Conservation (phyloP, 1,139 yeast genomes). For the Suhomyces kunorum region DNA sequence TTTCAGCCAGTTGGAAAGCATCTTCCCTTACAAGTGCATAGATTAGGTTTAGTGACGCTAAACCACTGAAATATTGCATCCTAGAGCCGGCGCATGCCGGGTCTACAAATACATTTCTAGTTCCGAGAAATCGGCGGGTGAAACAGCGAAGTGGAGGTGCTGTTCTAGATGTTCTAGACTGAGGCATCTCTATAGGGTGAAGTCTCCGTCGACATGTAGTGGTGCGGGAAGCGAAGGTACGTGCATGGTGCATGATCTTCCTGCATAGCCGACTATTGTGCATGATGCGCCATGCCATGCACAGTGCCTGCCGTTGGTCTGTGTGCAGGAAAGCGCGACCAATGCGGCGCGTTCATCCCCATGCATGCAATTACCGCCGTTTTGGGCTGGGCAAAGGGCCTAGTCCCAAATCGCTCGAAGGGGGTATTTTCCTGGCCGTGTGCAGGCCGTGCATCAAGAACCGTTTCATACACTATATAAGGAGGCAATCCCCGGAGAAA, state of each 20-base stretch:
- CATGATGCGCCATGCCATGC: no score
- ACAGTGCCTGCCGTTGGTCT: no score
- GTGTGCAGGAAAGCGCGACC: no score
- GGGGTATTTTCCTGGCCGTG: background rate
- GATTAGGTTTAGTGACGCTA: constrained; percentile 26
- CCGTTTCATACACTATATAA: background rate
- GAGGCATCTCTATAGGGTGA: no score
- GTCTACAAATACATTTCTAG: constrained; percentile 3
- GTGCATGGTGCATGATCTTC: background rate
- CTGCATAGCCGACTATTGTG: background rate
- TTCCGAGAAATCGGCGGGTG: background rate
- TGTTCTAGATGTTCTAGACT: background rate
- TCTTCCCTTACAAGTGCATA: constrained; percentile 42
- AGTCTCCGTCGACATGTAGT: background rate
- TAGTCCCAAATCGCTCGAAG: background rate
- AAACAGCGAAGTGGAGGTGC: background rate
- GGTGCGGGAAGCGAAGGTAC: background rate
- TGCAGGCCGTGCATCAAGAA: background rate
- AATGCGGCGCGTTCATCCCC: background rate
- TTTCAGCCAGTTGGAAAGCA: constrained; percentile 51
- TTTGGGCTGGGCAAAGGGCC: background rate
- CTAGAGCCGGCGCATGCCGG: background rate
- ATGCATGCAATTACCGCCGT: constrained; percentile 1
- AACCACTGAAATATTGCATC: constrained; percentile 4
- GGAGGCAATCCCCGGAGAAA: background rate